A percentile compares a stretch with the other conserved stretches of the same genome.
These are phyloP conservation scores for Trichophyton benhamiae DNA, from an alignment of 2,329 filamentous ascomycete genomes.

Conservation along the genomic window DNA sequence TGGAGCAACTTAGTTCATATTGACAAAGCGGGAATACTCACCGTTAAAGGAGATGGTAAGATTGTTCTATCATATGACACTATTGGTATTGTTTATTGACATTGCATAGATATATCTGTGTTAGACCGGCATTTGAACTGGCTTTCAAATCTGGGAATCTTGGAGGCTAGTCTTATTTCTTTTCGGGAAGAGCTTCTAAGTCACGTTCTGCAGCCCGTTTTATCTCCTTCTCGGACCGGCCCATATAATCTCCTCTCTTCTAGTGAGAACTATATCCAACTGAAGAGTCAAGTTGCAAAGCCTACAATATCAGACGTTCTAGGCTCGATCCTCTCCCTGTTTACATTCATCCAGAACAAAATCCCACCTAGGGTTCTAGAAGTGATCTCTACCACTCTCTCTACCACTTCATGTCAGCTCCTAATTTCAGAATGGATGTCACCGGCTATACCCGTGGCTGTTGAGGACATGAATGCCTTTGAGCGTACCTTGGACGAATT, in stretches of 20 bases:
- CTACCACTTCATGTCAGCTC: slow-evolving; percentile 54
- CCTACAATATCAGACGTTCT: slow-evolving; percentile 29
- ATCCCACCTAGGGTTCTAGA: slow-evolving; percentile 39
- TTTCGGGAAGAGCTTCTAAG: slow-evolving; percentile 24
- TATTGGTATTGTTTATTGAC: neutral
- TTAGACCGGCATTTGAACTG: slow-evolving; percentile 10
- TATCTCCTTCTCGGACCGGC: slow-evolving; percentile 19
- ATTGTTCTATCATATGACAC: neutral
- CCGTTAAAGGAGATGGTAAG: slow-evolving; percentile 40
- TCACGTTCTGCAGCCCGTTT: slow-evolving; percentile 23
- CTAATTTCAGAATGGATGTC: slow-evolving; percentile 66
- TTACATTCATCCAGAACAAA: slow-evolving; percentile 40
- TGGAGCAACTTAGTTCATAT: slow-evolving; percentile 59
- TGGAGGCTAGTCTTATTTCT: slow-evolving; percentile 21
- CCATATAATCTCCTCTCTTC: slow-evolving; percentile 20
- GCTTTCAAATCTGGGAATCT: slow-evolving; percentile 22
- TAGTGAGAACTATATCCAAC: slow-evolving; percentile 18
- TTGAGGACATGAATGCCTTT: slow-evolving; percentile 59
- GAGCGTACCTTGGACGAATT: slow-evolving; percentile 56
- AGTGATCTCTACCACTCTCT: slow-evolving; percentile 55
- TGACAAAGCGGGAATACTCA: slow-evolving; percentile 43
- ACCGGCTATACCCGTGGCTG: slow-evolving; percentile 59
- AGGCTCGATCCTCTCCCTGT: slow-evolving; percentile 31
- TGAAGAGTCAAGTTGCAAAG: slow-evolving; percentile 18
- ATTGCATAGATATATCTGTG: neutral